Percentiles rank a stretch among this genome's conserved stretches.
phyloP scores from a whole-genome alignment of 768 basidiomycete genomes.

The Boletus eberwhitei region DNA sequence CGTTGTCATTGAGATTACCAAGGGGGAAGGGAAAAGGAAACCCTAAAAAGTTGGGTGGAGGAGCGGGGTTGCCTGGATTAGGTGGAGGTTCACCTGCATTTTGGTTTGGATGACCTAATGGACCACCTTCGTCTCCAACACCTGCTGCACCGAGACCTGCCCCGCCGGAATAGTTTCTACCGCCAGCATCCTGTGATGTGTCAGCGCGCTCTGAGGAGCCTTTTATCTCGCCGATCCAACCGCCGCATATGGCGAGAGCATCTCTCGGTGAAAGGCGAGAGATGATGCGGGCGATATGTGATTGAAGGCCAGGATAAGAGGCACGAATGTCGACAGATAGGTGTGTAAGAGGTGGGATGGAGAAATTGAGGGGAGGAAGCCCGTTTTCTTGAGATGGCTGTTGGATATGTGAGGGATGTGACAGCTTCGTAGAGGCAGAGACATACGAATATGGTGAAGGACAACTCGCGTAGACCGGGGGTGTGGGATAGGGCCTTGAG shows the following conservation, averaged over 20 bases:
- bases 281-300: slow-evolving; percentile 18
- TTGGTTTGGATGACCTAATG: background rate
- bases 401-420: background rate
- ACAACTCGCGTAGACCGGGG: slow-evolving; percentile 56
- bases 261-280: slow-evolving; percentile 28
- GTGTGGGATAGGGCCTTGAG: slow-evolving; percentile 44
- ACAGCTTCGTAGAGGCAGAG: background rate
- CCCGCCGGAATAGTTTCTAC: background rate
- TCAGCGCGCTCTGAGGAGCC: slow-evolving; percentile 15
- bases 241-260: slow-evolving; percentile 28
- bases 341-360: slow-evolving; percentile 43
- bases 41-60: slow-evolving; percentile 2
- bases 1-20: background rate
- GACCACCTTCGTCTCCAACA: background rate
- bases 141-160: background rate
- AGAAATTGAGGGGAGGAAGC: slow-evolving; percentile 6
- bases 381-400: slow-evolving; percentile 13
- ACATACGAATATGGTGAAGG: slow-evolving; percentile 58
- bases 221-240: slow-evolving; percentile 36
- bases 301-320: slow-evolving; percentile 20
- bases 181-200: background rate
- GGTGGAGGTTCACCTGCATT: background rate
- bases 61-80: slow-evolving; percentile 2
- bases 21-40: slow-evolving; percentile 4
- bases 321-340: slow-evolving; percentile 52